phyloP scores from a whole-genome alignment of 2,329 filamentous ascomycete species.

The Exophiala bonariae region DNA sequence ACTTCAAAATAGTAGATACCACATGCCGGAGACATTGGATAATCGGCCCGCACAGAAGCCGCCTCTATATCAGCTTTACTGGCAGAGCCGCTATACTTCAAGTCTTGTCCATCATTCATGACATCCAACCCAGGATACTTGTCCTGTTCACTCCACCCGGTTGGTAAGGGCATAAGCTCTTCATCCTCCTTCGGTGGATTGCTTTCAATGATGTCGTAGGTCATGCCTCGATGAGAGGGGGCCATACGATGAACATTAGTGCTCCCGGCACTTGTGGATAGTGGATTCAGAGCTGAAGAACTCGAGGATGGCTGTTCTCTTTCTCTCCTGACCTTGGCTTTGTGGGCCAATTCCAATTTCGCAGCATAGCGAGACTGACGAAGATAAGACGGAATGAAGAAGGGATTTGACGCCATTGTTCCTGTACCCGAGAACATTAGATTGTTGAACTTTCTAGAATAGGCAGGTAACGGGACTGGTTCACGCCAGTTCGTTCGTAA shows the following conservation, averaged over 20 bases:
- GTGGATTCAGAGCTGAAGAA: conserved; percentile 42
- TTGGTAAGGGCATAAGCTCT: conserved; percentile 69
- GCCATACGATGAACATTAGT: conserved; percentile 59
- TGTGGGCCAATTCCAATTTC: conserved; percentile 70
- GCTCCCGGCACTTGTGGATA: conserved; percentile 50
- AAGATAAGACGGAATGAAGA: conserved; percentile 85
- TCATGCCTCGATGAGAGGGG: conserved; percentile 72
- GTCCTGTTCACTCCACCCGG: conserved; percentile 78
- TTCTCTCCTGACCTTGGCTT: conserved; percentile 56
- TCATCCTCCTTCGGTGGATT: conserved; percentile 62
- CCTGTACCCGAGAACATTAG: conserved; percentile 29
- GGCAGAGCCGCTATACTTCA: conserved; percentile 59
- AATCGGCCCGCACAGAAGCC: conserved; percentile 76
- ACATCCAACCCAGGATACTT: conserved; percentile 74
- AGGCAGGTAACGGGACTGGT: conserved; percentile 43
- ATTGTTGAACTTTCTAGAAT: conserved; percentile 49
- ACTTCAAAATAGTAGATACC: conserved; percentile 94
- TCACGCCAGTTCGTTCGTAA: conserved; percentile 47
- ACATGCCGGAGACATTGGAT: conserved; percentile 83
- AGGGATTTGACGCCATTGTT: conserved; percentile 44
- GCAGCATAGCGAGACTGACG: conserved; percentile 74
- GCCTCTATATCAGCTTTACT: conserved; percentile 71
- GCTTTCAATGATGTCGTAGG: conserved; percentile 82
- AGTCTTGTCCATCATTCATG: conserved; percentile 69
- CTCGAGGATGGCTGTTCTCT: conserved; percentile 49